These are phyloP conservation scores for Colletotrichum sp. DNA, from an alignment of 2,329 filamentous ascomycete genomes.

Conservation along the genomic window DNA sequence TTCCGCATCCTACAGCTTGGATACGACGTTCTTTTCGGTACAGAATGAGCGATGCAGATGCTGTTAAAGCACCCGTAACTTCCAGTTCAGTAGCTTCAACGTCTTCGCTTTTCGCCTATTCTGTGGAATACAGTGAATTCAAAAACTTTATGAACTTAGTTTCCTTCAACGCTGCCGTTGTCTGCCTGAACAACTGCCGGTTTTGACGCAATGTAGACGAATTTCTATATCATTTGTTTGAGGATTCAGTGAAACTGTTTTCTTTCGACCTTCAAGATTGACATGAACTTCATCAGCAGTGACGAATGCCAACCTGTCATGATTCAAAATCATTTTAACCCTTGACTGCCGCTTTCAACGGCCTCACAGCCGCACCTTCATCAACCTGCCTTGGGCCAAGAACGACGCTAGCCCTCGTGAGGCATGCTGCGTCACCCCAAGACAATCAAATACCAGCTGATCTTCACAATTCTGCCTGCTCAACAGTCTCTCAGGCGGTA, in stretches of 20 bases:
- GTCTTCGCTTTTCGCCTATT: rapidly evolving
- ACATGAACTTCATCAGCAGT: rapidly evolving
- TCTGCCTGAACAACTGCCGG: neutral
- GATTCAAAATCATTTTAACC: rapidly evolving
- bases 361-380: rapidly evolving
- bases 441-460: neutral
- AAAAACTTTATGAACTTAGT: rapidly evolving
- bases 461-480: neutral
- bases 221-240: rapidly evolving
- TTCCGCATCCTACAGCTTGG: neutral
- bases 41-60: neutral
- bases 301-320: neutral
- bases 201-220: neutral
- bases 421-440: neutral
- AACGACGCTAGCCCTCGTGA: neutral
- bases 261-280: rapidly evolving
- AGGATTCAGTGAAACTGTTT: rapidly evolving
- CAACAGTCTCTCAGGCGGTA: neutral
- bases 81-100: neutral
- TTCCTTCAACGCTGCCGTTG: no score
- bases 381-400: neutral
- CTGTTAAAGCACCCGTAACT: rapidly evolving
- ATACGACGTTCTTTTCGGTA: neutral
- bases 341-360: neutral
- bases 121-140: rapidly evolving